These are phyloP conservation scores for Rhodotorula sp. DNA, from an alignment of 1,284 basidiomycete species.

Conservation along the genomic window DNA sequence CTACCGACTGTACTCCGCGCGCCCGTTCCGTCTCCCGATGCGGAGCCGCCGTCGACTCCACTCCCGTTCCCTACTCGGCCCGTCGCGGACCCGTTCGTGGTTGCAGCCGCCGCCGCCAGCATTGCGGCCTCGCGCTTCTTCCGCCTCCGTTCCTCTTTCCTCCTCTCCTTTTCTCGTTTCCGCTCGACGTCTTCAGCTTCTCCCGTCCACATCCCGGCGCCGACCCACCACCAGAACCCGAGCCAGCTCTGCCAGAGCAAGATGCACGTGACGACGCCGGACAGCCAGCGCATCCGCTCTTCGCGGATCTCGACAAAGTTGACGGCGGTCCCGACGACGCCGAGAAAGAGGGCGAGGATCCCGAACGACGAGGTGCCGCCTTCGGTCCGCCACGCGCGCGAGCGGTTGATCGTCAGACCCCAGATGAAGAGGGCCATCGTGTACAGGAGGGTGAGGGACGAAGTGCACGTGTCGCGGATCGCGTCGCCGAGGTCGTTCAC, in stretches of 20 bases:
- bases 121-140: constrained; percentile 23
- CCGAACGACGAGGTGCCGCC: constrained; percentile 96
- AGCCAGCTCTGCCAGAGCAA: constrained; percentile 78
- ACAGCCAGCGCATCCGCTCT: constrained; percentile 81
- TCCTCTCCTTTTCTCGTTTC: constrained; percentile 51
- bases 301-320: constrained; percentile 83
- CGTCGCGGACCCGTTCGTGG: not conserved
- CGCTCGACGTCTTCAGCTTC: constrained; percentile 63
- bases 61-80: not conserved
- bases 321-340: constrained; percentile 73
- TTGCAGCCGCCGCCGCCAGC: not conserved
- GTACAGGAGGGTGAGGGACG: constrained; percentile 90
- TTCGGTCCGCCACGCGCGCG: constrained; percentile 77
- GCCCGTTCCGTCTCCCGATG: not conserved
- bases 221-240: constrained; percentile 67
- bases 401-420: constrained; percentile 86
- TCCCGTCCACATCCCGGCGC: constrained; percentile 71
- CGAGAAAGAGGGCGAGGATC: constrained; percentile 71
- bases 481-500: constrained; percentile 68
- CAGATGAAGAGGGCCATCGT: constrained; percentile 85
- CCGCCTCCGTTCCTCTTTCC: constrained; percentile 19
- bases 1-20: constrained; percentile 6
- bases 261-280: constrained; percentile 77
- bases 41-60: not conserved
- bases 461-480: constrained; percentile 91